Base-by-base conservation (phyloP, 345 rosid genomes). In the Aurinia saxatilis region DNA sequence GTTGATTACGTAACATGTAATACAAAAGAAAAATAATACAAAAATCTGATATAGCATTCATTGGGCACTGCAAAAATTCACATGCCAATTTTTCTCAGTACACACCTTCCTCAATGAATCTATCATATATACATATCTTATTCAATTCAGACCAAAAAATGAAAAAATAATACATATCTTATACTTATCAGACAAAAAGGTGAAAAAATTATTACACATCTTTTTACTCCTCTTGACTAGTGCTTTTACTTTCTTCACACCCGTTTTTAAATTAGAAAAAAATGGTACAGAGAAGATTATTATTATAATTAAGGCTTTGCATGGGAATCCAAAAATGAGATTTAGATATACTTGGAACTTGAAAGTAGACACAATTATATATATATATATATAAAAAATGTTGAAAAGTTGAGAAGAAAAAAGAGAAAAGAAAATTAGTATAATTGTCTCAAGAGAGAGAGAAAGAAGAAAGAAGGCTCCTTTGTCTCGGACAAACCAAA, bases 1-100 rank as follows among this genome's bases (percentile, higher is more conserved):
- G 60, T 42, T 50, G 60, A 59, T 68, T 68, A 50, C 73, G 66
- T 41, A 68, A 59, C 60, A 68, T 59, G 66, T 34, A 59, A 60
- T 41, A 59, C 53, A 41, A 50, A 11, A 41, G 1, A 14, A 41
- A 67, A 57, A 8, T n/a, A 48, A 42, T n/a, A 42, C 33, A 44
- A 23, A 11, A 27, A 11, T 10, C 60, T 59, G 66, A 59, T 33
- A 59, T 50, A 50, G 54, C 73, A 68, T 59, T 68, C 66, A 68
- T 50, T 68, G 73, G 73, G 53, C 16, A 34, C 66, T 68, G 73
- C 60, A 51, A 41, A 59, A 10, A 40, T 50, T 42, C 72, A 68
- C 72, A 68, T 68, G 66, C 60, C n/a, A 23, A 68, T 50, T 59
- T 59, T 47, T 14, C 7, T 61, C 56, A 47, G 66, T 60, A 48